These are phyloP conservation scores for Agastache rugosa DNA, from an alignment of 257 asterid genomes.

Conservation along the genomic window DNA sequence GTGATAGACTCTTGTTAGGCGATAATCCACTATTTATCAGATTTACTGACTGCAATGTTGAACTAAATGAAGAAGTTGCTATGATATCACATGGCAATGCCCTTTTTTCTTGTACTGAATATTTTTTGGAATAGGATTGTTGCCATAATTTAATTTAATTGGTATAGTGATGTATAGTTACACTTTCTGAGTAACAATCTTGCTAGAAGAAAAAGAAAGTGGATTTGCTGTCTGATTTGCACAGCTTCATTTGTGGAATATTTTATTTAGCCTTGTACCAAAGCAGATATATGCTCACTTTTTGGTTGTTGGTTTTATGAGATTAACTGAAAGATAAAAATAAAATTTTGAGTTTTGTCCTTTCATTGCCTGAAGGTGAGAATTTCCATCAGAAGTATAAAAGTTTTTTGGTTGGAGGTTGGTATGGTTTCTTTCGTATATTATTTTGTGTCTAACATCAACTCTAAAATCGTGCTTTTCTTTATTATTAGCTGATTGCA, in stretches of 20 bases:
- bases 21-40: constrained; percentile 14
- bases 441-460: not conserved
- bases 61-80: constrained; percentile 17
- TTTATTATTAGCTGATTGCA: constrained; percentile 25
- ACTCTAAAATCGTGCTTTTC: not conserved
- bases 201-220: too few relatives aligned
- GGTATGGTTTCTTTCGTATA: not conserved
- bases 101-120: not conserved
- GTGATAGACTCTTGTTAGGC: constrained; percentile 12
- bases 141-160: not conserved
- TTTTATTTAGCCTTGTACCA: too few relatives aligned
- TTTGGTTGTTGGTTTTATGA: not conserved
- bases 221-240: not conserved
- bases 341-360: not conserved
- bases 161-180: not conserved
- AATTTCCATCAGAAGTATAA: not conserved
- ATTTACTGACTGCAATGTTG: not conserved
- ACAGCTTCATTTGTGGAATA: not conserved
- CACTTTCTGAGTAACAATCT: too few relatives aligned
- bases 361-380: not conserved
- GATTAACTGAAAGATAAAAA: not conserved
- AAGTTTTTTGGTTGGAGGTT: not conserved
- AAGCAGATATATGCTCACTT: not conserved
- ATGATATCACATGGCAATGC: not conserved
- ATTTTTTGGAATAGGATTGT: not conserved